Conservation (phyloP, 768 basidiomycete species). For the Rubroboletus satanas region DNA sequence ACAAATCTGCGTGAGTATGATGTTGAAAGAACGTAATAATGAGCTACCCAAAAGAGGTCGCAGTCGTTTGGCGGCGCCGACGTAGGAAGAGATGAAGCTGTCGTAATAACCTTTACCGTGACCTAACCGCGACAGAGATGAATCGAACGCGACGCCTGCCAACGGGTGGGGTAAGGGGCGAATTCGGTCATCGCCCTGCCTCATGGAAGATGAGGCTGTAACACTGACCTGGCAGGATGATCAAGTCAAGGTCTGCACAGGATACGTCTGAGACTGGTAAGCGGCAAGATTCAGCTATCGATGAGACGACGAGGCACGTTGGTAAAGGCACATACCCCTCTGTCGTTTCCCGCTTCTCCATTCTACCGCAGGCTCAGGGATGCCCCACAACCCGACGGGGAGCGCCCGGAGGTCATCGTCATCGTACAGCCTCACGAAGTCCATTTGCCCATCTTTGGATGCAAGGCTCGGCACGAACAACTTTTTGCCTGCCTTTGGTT, state of each 20-base stretch:
- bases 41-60: constrained; percentile 58
- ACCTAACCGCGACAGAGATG: constrained; percentile 62
- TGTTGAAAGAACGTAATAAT: constrained; percentile 8
- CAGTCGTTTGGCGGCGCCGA: constrained; percentile 34
- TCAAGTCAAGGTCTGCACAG: constrained; percentile 51
- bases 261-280: constrained; percentile 30
- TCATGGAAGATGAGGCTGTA: constrained; percentile 7
- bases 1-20: constrained; percentile 11
- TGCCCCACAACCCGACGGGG: constrained; percentile 67
- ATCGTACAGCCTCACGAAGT: constrained; percentile 60
- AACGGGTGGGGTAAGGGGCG: constrained; percentile 7
- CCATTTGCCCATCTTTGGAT: constrained; percentile 48
- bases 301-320: not conserved
- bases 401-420: constrained; percentile 55
- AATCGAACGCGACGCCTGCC: constrained; percentile 73
- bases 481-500: constrained; percentile 46
- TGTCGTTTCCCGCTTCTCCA: constrained; percentile 44
- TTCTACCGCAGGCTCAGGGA: constrained; percentile 56
- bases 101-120: constrained; percentile 87
- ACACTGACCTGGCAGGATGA: constrained; percentile 61
- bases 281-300: constrained; percentile 1
- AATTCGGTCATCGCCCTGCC: constrained; percentile 5
- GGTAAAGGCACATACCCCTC: constrained; percentile 44
- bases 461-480: constrained; percentile 69
- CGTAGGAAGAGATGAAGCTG: constrained; percentile 59